Conservation (phyloP, 78 protist species). For the Dictyostelium capitatum region DNA sequence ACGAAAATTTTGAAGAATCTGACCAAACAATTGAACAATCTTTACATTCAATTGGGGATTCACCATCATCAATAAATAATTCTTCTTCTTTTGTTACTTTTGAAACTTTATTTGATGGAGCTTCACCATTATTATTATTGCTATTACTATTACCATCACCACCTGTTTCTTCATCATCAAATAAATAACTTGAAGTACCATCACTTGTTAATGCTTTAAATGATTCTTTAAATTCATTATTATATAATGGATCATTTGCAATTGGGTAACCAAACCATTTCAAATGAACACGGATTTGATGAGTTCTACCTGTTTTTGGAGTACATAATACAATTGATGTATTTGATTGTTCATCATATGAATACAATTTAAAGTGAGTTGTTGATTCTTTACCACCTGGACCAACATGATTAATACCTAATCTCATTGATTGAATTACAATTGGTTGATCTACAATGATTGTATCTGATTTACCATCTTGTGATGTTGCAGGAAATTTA, state of each 20-base stretch:
- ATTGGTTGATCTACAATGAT: conserved; percentile 63
- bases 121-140: background rate
- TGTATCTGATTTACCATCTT: background rate
- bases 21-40: conserved; percentile 70
- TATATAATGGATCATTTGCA: conserved; percentile 89
- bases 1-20: conserved; percentile 15
- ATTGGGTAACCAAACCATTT: conserved; percentile 90
- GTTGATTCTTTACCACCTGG: conserved; percentile 49
- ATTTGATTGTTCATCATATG: conserved; percentile 36
- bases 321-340: conserved; percentile 41
- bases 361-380: conserved; percentile 45
- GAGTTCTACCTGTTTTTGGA: conserved; percentile 95
- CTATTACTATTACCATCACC: background rate
- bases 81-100: conserved; percentile 15
- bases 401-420: conserved; percentile 60
- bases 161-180: conserved; percentile 8
- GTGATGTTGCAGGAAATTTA: conserved; percentile 31
- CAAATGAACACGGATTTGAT: conserved; percentile 95
- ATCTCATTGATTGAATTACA: conserved; percentile 14
- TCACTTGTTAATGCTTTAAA: conserved; percentile 40
- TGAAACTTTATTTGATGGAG: background rate
- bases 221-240: conserved; percentile 21
- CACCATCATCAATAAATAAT: conserved; percentile 7
- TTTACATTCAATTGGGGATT: conserved; percentile 52
- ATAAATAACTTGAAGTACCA: conserved; percentile 28